Base-by-base conservation (phyloP, 2,329 filamentous ascomycete genomes). In the Monilinia polystroma region DNA sequence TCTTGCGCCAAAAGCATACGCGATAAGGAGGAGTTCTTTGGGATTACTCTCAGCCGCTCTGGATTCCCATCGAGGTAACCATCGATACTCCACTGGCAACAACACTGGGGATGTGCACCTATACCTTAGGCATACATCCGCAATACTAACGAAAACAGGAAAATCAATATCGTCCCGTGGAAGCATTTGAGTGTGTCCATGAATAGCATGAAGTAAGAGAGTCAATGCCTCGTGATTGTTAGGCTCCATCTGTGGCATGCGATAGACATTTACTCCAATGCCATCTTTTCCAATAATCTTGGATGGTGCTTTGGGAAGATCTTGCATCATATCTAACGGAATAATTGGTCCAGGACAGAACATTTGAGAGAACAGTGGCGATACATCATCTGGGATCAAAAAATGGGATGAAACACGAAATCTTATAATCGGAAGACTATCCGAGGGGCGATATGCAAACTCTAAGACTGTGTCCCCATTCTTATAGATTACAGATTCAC, bases 371-470 rank as follows among this genome's bases (percentile, higher is more conserved):
- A 85, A 85, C 4, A 85, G 78, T 8, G 82, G 81, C 16, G 84
- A 85, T 0, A 80, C 80, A 73, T 84, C 81, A 4, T 81, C 78
- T 18, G 85, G 74, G n/a, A 35, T 62, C 45, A 62, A 51, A 73
- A 83, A 78, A 69, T 81, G 78, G 1, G 82, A 84, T 0, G 82
- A 83, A 7, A 85, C 82, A 7, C 82, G 78, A 64, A 85, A 85
- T 7, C 82, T 78, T 14, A 82, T 70, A 0, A 80, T 78, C 0
- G 82, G 81, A 58, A 74, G 66, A 14, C 67, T 68, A 51, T 80
- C 78, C 10, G 75, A 73, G 0, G 72, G 75, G 0, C 75, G 71
- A 68, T 84, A 83, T 64, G 80, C 77, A 68, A 85, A 85, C 68
- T 85, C 83, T 43, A 85, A 77, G 35, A 85, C 78, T 3, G 79